These are phyloP conservation scores for Nyctanthes arbortristis DNA, from an alignment of 257 asterid genomes.

Conservation along the genomic window DNA sequence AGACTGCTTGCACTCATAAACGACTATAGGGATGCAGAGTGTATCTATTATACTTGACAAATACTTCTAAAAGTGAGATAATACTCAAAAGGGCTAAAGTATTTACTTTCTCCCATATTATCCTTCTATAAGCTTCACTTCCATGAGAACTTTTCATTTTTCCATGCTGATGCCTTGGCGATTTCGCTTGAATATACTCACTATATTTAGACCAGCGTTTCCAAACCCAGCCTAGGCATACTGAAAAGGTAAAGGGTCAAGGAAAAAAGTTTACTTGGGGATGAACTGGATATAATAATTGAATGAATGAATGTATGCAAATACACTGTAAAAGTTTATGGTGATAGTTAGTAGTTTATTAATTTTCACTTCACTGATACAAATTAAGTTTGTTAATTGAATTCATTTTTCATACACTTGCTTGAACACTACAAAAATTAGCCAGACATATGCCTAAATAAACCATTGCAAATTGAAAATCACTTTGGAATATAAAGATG, in stretches of 20 bases:
- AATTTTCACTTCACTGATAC: background rate
- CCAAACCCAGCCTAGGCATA: background rate
- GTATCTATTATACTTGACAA: background rate
- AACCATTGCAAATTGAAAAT: background rate
- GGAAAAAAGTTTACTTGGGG: background rate
- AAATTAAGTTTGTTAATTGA: background rate
- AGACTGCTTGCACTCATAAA: slow-evolving; percentile 5
- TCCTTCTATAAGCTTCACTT: background rate
- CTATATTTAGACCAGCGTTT: background rate
- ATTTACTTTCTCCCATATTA: background rate
- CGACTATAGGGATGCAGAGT: background rate
- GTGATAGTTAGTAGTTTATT: background rate
- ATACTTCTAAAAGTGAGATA: background rate
- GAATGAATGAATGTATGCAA: background rate
- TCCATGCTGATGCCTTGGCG: background rate
- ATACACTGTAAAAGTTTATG: background rate
- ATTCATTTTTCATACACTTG: background rate
- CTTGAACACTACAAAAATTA: background rate
- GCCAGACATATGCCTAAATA: background rate
- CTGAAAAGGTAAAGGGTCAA: background rate
- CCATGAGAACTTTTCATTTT: background rate
- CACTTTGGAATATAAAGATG: background rate
- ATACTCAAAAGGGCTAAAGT: background rate
- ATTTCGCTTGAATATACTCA: background rate
- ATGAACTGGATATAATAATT: background rate